Evolutionary conservation across 2,329 filamentous ascomycete species (phyloP), one percentile per base, ranked within the genome.

Genomic region (Monilinia laxa): DNA sequence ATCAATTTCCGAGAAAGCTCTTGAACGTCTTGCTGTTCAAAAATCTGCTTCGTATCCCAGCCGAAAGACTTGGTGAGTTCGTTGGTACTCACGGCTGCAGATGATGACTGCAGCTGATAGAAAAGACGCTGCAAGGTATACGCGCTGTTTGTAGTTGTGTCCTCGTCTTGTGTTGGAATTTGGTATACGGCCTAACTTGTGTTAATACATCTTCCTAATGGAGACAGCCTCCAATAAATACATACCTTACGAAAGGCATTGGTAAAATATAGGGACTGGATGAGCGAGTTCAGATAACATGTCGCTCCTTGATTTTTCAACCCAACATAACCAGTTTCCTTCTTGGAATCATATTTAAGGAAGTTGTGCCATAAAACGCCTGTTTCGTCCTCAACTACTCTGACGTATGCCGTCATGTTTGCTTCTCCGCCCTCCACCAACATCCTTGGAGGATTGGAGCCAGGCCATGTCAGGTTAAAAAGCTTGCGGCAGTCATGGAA

Each of bases 11-110:
- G 87, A 45, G 93, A 98, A 45, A 99, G 82, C 77, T 99, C 95
- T 77, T 99, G 95, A 11, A 99, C 95, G 79, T 99, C 95, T 78
- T 99, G 95, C 77, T 99, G 95, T 79, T 98, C 94, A 73, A 99
- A 99, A 64, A 98, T 97, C 76, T 99, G 94, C 71, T 93, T 87
- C 2, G 94, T 96, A 75, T 99, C 94, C 95, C 95, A 99, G 31
- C 95, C 95, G 77, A 99, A 99, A 0, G 95, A 98, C 72, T 92
- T 91, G 9, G 95, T 99, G 51, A 99, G 85, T 76, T 99, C 95
- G 62, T 90, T 93, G 1, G 95, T 99, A 51, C 91, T 87, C 2
- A 99, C 94, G 0, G 96, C 92, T 47, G 83, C 81, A 62, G 89
- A 88, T 51, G 90, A 94, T 16, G 93, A 96, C 77, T 99, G 95